Percentiles rank a stretch among this genome's conserved stretches.
Evolutionary conservation across 257 asterid species (phyloP).

Genomic region (Nicotiana benthamiana): DNA sequence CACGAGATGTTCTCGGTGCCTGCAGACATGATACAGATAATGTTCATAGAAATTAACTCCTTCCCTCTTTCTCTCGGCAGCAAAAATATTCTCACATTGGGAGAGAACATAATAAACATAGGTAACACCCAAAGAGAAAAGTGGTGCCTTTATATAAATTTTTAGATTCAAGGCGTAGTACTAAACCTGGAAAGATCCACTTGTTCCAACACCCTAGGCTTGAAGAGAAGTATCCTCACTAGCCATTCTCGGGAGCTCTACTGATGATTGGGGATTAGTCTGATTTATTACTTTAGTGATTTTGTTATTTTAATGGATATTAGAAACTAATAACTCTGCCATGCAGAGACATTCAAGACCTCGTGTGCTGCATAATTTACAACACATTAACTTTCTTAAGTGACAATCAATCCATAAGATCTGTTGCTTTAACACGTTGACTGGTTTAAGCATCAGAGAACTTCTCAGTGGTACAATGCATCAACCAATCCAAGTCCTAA

Average conservation of each 20-base stretch:
- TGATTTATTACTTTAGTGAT: background rate
- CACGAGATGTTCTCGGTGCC: constrained; percentile 96
- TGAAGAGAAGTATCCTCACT: background rate
- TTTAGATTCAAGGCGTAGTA: background rate
- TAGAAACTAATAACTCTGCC: background rate
- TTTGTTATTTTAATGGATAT: background rate
- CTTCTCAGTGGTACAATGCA: background rate
- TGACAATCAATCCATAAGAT: background rate
- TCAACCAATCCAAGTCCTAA: background rate
- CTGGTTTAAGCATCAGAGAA: background rate
- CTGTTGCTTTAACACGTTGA: background rate
- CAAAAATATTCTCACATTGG: background rate
- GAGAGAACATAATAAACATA: background rate
- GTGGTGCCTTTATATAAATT: background rate
- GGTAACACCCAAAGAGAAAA: background rate
- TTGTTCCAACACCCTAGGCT: background rate
- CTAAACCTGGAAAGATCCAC: background rate
- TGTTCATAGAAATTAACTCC: background rate
- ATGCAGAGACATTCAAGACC: background rate
- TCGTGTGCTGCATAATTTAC: background rate
- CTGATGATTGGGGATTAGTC: background rate
- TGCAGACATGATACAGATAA: constrained; percentile 26
- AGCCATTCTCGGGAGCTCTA: background rate
- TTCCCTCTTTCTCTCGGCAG: background rate
- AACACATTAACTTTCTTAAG: background rate